phyloP scores from a whole-genome alignment of 2,329 filamentous ascomycete genomes.

The Aspergillus novofumigatus region DNA sequence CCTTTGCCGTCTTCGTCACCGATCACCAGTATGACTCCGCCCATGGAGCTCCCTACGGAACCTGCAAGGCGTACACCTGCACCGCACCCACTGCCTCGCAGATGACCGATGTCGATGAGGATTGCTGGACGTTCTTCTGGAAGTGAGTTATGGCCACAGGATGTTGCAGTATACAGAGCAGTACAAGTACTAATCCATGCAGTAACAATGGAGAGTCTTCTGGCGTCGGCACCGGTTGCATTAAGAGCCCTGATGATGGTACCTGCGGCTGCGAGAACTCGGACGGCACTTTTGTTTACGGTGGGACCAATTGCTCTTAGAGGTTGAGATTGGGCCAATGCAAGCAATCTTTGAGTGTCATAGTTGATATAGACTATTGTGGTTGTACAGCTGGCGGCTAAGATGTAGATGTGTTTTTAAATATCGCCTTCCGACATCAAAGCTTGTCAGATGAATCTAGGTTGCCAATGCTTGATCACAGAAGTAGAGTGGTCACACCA shows the following conservation, averaged over 20 bases:
- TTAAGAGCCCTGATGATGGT: constrained; percentile 36
- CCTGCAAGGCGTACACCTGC: constrained; percentile 44
- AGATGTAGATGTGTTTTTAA: no score
- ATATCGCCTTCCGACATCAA: no score
- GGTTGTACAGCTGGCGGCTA: no score
- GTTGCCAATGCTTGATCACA: no score
- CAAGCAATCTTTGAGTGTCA: not conserved
- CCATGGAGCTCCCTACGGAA: constrained; percentile 47
- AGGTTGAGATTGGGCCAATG: not conserved
- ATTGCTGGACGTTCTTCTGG: constrained; percentile 45
- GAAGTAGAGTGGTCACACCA: no score
- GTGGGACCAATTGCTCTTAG: constrained; percentile 22
- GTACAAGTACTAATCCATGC: not conserved
- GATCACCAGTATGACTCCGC: constrained; percentile 45
- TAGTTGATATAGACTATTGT: no score
- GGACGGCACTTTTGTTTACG: constrained; percentile 36
- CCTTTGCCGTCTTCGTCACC: constrained; percentile 37
- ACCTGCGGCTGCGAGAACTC: constrained; percentile 42
- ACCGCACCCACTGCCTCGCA: constrained; percentile 26
- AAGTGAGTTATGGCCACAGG: constrained; percentile 1
- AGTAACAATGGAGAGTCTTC: constrained; percentile 15
- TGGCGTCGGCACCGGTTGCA: constrained; percentile 31
- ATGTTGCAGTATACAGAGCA: no score
- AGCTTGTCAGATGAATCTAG: no score
- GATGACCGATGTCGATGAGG: constrained; percentile 26